Evolutionary conservation across 768 basidiomycete genomes (phyloP).

Genomic region (Fomitopsis serialis): DNA sequence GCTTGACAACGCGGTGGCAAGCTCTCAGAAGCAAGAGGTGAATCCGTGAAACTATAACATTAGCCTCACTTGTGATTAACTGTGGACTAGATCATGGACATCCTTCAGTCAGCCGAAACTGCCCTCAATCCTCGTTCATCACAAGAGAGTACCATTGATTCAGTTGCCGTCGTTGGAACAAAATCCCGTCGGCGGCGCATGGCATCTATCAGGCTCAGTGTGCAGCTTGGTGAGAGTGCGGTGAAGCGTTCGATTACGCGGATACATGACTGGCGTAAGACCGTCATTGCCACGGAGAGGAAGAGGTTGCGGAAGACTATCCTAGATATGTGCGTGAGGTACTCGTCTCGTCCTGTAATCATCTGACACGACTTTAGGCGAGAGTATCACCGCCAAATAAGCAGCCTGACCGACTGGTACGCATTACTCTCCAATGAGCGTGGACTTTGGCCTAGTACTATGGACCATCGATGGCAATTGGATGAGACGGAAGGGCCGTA

Average conservation of each 20-base stretch:
- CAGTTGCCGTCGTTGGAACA: slow-evolving; percentile 44
- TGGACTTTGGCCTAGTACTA: slow-evolving; percentile 71
- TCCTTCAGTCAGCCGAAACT: slow-evolving; percentile 46
- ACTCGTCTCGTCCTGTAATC: not conserved
- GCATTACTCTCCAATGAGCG: slow-evolving; percentile 65
- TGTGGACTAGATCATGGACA: slow-evolving; percentile 47
- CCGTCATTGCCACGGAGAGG: slow-evolving; percentile 60
- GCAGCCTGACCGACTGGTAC: slow-evolving; percentile 55
- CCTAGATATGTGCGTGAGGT: slow-evolving; percentile 59
- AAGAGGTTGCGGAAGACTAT: slow-evolving; percentile 67
- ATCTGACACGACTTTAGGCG: slow-evolving; percentile 40
- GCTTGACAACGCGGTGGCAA: slow-evolving; percentile 54
- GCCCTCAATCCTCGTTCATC: slow-evolving; percentile 43
- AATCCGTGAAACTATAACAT: not conserved
- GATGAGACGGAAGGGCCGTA: slow-evolving; percentile 93
- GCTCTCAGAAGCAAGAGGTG: slow-evolving; percentile 72
- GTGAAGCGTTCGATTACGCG: slow-evolving; percentile 57
- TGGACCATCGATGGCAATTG: slow-evolving; percentile 59
- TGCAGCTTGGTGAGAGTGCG: slow-evolving; percentile 58
- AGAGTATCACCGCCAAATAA: slow-evolving; percentile 69
- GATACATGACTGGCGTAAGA: slow-evolving; percentile 70
- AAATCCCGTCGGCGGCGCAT: slow-evolving; percentile 48
- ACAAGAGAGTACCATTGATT: slow-evolving; percentile 47
- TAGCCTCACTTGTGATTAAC: not conserved
- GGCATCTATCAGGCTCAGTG: slow-evolving; percentile 52